These are phyloP conservation scores for Boletus rex-veris DNA, from an alignment of 768 basidiomycete genomes.

Conservation along the genomic window DNA sequence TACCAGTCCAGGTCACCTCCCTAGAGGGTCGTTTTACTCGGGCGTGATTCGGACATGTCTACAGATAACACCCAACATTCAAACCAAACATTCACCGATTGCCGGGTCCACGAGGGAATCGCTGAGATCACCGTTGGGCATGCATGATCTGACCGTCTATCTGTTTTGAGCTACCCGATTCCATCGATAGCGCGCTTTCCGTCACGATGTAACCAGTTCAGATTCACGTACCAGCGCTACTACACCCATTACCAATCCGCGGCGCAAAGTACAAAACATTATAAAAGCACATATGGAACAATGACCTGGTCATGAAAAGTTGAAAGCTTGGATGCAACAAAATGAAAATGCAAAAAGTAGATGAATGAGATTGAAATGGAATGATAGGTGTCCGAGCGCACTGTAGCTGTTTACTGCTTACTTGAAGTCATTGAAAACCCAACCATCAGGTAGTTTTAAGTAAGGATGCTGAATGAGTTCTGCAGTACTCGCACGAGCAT, in stretches of 20 bases:
- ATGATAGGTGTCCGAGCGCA: constrained; percentile 15
- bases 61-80: not conserved
- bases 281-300: constrained; percentile 34
- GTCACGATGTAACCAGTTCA: constrained; percentile 4
- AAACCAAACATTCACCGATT: no score
- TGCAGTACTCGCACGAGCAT: constrained; percentile 73
- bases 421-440: constrained; percentile 64
- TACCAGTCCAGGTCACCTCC: constrained; percentile 69
- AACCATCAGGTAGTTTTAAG: constrained; percentile 65
- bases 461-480: constrained; percentile 81
- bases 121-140: no score
- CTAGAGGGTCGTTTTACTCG: constrained; percentile 65
- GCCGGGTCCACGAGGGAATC: no score
- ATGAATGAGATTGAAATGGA: constrained; percentile 26
- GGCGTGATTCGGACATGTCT: constrained; percentile 39
- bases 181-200: not conserved
- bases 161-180: not conserved
- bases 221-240: constrained; percentile 34
- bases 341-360: constrained; percentile 25
- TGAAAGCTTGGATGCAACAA: constrained; percentile 20
- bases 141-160: no score
- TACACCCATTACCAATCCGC: constrained; percentile 26
- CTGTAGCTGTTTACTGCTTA: constrained; percentile 9
- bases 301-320: constrained; percentile 11
- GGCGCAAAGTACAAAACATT: constrained; percentile 29